Evolutionary conservation across 345 rosid genomes (phyloP).

Genomic region (Aurinia saxatilis): DNA sequence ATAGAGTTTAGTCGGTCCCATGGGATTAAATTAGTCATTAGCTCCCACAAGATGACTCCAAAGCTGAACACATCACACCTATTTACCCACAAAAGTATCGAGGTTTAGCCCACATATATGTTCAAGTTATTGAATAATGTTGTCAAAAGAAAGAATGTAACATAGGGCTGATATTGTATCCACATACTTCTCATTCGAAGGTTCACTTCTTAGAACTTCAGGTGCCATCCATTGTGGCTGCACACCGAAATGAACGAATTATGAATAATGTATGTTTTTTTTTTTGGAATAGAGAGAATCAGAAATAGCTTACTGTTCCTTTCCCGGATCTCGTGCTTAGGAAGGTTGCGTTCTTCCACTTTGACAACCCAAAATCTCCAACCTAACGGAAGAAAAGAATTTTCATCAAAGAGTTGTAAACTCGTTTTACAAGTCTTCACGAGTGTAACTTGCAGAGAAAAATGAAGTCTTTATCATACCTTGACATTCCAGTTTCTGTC

Average conservation of each 20-base stretch:
- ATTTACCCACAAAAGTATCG: background rate
- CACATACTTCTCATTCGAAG: slow-evolving; percentile 78
- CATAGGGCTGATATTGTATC: background rate
- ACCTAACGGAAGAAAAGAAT: slow-evolving; percentile 37
- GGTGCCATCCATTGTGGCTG: slow-evolving; percentile 99
- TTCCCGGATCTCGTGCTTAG: slow-evolving; percentile 66
- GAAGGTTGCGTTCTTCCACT: slow-evolving; percentile 73
- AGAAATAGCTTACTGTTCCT: slow-evolving; percentile 59
- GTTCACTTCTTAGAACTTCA: slow-evolving; percentile 82
- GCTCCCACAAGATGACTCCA: slow-evolving; percentile 82
- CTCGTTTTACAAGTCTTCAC: background rate
- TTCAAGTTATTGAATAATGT: background rate
- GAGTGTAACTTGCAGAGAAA: background rate
- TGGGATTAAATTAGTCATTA: slow-evolving; percentile 69
- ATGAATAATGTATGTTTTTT: background rate
- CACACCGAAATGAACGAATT: background rate
- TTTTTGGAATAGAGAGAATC: background rate
- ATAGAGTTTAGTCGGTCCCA: slow-evolving; percentile 70
- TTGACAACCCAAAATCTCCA: slow-evolving; percentile 91
- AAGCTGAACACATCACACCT: slow-evolving; percentile 93
- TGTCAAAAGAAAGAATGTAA: background rate
- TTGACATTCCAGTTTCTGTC: slow-evolving; percentile 88
- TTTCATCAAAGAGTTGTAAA: background rate
- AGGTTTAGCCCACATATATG: background rate
- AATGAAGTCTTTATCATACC: slow-evolving; percentile 31